phyloP scores from a whole-genome alignment of 495 filamentous ascomycete species.

The Neurospora tetrasperma region DNA sequence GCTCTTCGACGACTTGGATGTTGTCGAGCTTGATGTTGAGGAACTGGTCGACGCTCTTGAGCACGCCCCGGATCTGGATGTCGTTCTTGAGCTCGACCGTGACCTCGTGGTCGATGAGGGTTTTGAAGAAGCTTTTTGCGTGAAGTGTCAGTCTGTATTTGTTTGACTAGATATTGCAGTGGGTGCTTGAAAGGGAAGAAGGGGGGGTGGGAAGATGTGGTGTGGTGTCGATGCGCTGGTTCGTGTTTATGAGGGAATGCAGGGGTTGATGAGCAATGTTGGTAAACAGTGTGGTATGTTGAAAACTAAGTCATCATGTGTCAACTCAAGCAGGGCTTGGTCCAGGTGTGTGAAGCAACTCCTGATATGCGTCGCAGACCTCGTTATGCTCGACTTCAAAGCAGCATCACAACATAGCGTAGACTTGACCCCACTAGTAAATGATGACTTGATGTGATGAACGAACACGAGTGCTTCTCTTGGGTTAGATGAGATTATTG shows the following conservation, averaged over 20 bases:
- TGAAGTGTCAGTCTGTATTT: neutral
- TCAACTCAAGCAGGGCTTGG: neutral
- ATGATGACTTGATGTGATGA: neutral
- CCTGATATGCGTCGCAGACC: neutral
- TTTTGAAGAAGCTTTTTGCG: conserved; percentile 86
- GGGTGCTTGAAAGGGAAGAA: neutral
- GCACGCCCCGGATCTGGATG: conserved; percentile 83
- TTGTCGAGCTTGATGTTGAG: conserved; percentile 98
- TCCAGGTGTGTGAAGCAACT: neutral
- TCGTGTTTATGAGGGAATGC: neutral
- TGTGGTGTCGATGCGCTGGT: neutral
- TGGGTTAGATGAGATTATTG: neutral
- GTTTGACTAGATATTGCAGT: neutral
- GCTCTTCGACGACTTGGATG: conserved; percentile 79
- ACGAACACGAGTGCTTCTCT: neutral
- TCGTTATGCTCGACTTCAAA: neutral
- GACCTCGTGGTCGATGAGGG: conserved; percentile 88
- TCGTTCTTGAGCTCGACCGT: conserved; percentile 99
- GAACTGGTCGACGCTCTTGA: conserved; percentile 97
- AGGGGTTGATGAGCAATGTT: neutral
- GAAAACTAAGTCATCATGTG: neutral
- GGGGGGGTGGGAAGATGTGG: neutral
- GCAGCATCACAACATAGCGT: neutral
- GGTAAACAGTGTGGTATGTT: neutral
- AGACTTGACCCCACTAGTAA: neutral